Evolutionary conservation across 768 basidiomycete species (phyloP), one percentile per base, ranked within the genome.

Genomic region (Termitomyces sp.): DNA sequence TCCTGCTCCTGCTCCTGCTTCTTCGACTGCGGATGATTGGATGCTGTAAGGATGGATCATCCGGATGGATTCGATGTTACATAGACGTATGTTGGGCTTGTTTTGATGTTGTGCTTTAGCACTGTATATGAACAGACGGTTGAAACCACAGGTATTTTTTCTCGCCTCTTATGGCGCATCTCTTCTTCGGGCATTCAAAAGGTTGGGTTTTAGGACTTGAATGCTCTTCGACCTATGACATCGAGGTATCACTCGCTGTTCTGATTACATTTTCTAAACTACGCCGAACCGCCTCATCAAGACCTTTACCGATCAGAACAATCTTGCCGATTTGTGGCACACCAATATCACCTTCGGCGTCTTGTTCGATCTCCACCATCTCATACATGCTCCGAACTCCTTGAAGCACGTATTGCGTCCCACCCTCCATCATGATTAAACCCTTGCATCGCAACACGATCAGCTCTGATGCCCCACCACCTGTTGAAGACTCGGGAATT

Each of bases 331-430:
- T 71, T 49, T 83, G 81, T 0, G 83, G 82, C 36, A 86, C 67
- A 1, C 81, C 85, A 26, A 83, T 54, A 8, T 69, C 73, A 57
- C 68, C 69, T 43, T 67, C 71, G n/a, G 65, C 66, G 50, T 73
- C 75, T 45, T 84, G 65, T 54, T 74, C 75, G 42, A 85, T 73
- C 51, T 77, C 71, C 0, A 70, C 67, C 14, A 95, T 80, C 64
- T 99, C 96, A 68, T 95, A 99, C 70, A 98, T 80, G 63, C 77
- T 92, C 62, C 92, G 77, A 13, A 99, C 97, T 2, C 95, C 97
- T 68, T 99, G 97, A 46, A 99, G 72, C 54, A 98, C 83, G 63
- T 86, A 81, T 56, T 81, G 77, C 53, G 80, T 75, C 2, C 88
- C 88, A 0, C 73, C 70, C 2, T 77, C 69, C 10, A 77, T 73